These are phyloP conservation scores for Spathaspora hagerdaliae DNA, from an alignment of 805 yeast species.

Conservation along the genomic window DNA sequence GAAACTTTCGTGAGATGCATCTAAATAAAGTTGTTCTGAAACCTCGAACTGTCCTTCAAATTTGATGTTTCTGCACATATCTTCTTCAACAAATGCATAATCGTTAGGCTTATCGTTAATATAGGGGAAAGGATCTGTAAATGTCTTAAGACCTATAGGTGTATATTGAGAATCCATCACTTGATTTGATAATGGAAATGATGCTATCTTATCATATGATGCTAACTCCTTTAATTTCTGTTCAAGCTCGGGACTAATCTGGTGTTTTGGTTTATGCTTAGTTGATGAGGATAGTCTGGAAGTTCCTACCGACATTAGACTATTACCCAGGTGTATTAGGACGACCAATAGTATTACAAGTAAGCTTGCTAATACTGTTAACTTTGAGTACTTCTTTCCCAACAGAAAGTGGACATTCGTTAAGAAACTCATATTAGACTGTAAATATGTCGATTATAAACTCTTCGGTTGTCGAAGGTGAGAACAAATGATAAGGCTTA, in stretches of 20 bases:
- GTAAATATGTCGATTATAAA: too few relatives aligned
- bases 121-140: slow-evolving; percentile 14
- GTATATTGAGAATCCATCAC: background rate
- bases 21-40: slow-evolving; percentile 10
- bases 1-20: slow-evolving; percentile 13
- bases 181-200: slow-evolving; percentile 8
- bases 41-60: slow-evolving; percentile 11
- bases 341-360: too few relatives aligned
- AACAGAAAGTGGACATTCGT: too few relatives aligned
- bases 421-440: too few relatives aligned
- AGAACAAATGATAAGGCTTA: too few relatives aligned
- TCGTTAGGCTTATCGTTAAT: slow-evolving; percentile 5
- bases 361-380: background rate
- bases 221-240: slow-evolving; percentile 2
- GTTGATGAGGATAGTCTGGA: background rate
- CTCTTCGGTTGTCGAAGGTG: too few relatives aligned
- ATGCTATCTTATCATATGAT: background rate
- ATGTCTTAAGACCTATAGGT: slow-evolving; percentile 8
- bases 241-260: background rate
- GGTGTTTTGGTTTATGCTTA: background rate
- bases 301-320: too few relatives aligned
- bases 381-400: background rate
- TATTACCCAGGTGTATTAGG: too few relatives aligned
- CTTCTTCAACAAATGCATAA: slow-evolving; percentile 8
- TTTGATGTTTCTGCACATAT: slow-evolving; percentile 12